phyloP scores from a whole-genome alignment of 2,329 filamentous ascomycete species.

The Arachnopeziza araneosa region DNA sequence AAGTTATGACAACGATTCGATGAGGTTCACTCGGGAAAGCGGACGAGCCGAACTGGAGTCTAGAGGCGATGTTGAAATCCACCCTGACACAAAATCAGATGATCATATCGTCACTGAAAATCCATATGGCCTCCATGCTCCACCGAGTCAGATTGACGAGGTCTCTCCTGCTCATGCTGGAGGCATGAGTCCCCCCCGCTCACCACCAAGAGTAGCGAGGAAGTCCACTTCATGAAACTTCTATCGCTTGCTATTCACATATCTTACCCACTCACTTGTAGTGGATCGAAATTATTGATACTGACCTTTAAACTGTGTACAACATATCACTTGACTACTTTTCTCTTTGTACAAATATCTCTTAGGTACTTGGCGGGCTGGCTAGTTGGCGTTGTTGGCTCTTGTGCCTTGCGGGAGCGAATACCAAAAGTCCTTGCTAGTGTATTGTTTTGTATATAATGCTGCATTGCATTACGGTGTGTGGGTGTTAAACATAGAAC shows the following conservation, averaged over 20 bases:
- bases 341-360: not conserved
- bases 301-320: not conserved
- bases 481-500: not conserved
- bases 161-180: slow-evolving; percentile 8
- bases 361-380: not conserved
- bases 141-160: slow-evolving; percentile 27
- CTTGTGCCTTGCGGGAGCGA: not conserved
- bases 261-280: not conserved
- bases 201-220: not conserved
- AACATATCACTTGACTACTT: not conserved
- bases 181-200: slow-evolving; percentile 1
- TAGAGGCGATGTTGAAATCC: slow-evolving; percentile 40
- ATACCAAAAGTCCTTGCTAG: not conserved
- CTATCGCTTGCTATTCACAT: not conserved
- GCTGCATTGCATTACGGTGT: not conserved
- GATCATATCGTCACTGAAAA: slow-evolving; percentile 41
- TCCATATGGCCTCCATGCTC: slow-evolving; percentile 25
- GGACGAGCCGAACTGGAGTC: slow-evolving; percentile 35
- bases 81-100: slow-evolving; percentile 42
- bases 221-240: slow-evolving; percentile 6
- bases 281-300: not conserved
- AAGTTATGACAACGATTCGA: slow-evolving; percentile 27
- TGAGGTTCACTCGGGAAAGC: slow-evolving; percentile 25
- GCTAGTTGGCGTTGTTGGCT: not conserved
- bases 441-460: not conserved